Evolutionary conservation across 805 yeast species (phyloP), one percentile per base, ranked within the genome.

Genomic region (Cyberlindnera mississippiensis): DNA sequence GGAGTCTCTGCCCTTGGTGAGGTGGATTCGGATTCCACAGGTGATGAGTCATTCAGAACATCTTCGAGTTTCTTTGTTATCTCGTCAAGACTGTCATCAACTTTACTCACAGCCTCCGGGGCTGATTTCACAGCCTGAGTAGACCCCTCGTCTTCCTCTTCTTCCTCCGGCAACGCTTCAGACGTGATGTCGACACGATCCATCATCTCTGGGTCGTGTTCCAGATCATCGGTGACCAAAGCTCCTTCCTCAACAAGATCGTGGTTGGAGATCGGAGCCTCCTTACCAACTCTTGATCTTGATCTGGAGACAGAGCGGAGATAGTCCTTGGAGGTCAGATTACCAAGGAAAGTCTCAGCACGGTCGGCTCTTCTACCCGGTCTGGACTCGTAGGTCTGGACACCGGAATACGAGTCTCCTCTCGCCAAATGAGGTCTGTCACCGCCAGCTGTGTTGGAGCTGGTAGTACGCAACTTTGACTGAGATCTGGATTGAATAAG

Each of bases 321-420:
- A 55, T 80, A 83, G 45, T 76, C 71, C 28, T 40, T 51, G 1
- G 60, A 55, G 4, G 63, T 55, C 29, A 64, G 66, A 14, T 57
- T 62, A 32, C 45, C 42, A 2, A 47, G n/a, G 5, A 40, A 24
- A 29, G 27, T 7, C 14, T 57, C 63, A 22, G 59, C 68, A 30
- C 58, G 55, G 17, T 41, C 41, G 3, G 50, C 28, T 17, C 37
- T 44, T 51, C 60, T 52, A 24, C 59, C 58, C 2, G 50, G 38
- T 45, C 57, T 49, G 16, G 34, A 70, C 35, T 71, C 73, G 13
- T 62, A 46, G 5, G 44, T 40, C 37, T 71, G 67, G 10, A 79
- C 76, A 52, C 75, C 73, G 52, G 81, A 85, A 57, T 83, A 83
- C 1, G 89, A 79, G 49, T 82, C 90, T 28, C 91, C 93, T 46